phyloP scores from a whole-genome alignment of 1,139 yeast species.

The Blastobotrys elegans region DNA sequence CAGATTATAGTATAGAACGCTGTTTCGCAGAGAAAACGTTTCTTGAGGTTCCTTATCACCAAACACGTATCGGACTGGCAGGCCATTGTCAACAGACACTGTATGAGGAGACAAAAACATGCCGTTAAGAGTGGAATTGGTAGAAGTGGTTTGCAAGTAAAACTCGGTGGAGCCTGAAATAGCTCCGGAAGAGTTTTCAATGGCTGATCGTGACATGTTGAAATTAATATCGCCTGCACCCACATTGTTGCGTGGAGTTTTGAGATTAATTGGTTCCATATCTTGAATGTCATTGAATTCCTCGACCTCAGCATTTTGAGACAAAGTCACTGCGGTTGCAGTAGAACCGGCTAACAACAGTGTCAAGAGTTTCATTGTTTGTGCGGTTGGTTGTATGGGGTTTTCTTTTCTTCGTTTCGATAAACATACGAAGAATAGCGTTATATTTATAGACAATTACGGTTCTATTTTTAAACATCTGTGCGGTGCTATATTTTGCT shows the following conservation, averaged over 20 bases:
- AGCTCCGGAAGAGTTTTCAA: too few relatives aligned
- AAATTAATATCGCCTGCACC: too few relatives aligned
- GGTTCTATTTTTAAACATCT: too few relatives aligned
- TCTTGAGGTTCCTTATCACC: neutral
- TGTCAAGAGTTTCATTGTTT: neutral
- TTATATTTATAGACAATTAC: too few relatives aligned
- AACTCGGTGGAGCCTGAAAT: neutral
- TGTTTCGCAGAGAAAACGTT: conserved; percentile 2
- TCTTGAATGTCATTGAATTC: neutral
- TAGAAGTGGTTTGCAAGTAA: neutral
- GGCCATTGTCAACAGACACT: neutral
- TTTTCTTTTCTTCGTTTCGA: too few relatives aligned
- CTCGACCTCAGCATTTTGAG: neutral
- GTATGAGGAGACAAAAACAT: neutral
- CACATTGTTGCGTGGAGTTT: too few relatives aligned
- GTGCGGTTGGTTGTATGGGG: too few relatives aligned
- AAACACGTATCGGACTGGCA: neutral
- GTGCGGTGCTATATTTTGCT: neutral
- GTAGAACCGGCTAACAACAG: neutral
- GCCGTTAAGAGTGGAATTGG: neutral
- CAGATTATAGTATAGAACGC: neutral
- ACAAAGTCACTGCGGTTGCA: neutral
- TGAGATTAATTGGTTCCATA: too few relatives aligned
- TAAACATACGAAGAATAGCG: too few relatives aligned
- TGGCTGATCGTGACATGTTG: too few relatives aligned